phyloP scores from a whole-genome alignment of 208 protist species.

The Entamoeba histolytica region DNA sequence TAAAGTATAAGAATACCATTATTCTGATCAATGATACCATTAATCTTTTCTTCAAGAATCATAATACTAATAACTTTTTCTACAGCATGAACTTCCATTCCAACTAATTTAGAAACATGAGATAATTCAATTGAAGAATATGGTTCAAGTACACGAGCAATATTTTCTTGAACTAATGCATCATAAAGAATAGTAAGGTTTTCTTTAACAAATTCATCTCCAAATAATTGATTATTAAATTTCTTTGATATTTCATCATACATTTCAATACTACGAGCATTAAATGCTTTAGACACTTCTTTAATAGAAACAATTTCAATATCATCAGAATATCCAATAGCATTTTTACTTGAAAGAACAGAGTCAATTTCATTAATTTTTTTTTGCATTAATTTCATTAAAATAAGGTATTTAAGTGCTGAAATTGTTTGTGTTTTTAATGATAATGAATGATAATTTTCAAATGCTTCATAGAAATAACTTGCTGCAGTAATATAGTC shows the following conservation, averaged over 20 bases:
- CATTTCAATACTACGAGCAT: background rate
- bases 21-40: conserved; percentile 14
- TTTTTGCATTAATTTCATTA: conserved; percentile 7
- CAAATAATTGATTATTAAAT: background rate
- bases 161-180: background rate
- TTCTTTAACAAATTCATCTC: conserved; percentile 1
- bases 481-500: conserved; percentile 6
- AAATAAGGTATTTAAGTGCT: conserved; percentile 2
- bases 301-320: background rate
- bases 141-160: conserved; percentile 7
- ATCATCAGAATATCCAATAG: background rate
- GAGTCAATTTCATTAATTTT: background rate
- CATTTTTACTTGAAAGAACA: background rate
- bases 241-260: background rate
- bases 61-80: conserved; percentile 17
- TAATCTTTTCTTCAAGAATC: conserved; percentile 20
- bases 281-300: background rate
- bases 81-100: background rate
- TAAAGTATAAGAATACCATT: conserved; percentile 11
- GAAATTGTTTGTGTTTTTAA: background rate
- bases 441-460: background rate
- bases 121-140: conserved; percentile 10
- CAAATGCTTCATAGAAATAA: conserved; percentile 11
- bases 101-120: conserved; percentile 13
- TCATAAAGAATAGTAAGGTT: conserved; percentile 4